Base-by-base conservation (phyloP, 257 asterid species). In the Lycium ferocissimum region DNA sequence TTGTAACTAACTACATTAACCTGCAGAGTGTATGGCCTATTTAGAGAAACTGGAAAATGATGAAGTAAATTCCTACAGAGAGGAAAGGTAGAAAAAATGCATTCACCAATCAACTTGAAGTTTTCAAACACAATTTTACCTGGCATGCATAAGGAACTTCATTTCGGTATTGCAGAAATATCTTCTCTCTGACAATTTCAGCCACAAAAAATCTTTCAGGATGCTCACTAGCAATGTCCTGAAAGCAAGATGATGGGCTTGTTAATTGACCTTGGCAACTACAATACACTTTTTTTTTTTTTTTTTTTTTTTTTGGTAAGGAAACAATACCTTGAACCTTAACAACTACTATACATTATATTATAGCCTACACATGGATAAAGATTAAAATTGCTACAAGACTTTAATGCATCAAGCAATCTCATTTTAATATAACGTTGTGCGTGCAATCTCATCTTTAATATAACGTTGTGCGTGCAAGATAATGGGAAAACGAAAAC, bases 121-220 rank as follows among this genome's bases (percentile, higher is more conserved):
- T 14, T 51, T 43, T 47, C 73, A 56, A 59, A 2, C 8, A 58
- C 37, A 57, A 22, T 37, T 81, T 83, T 86, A 95, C 99, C 98
- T 96, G 99, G 88, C 97, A 95, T n/a, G 99, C 98, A 85, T 96
- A 96, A 80, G 99, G 99, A 87, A 96, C 95, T 91, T 95, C 99
- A 76, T 94, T 91, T 45, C 96, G 92, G 85, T 91, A 96, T 89
- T 96, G 99, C 94, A 95, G 86, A 83, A 96, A 94, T 91, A 96
- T 95, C 90, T 96, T 95, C 86, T 96, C 99, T 87, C 98, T 90
- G 71, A 96, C 92, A 86, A 96, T 96, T 90, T 96, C 99, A 83
- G 93, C 94, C 79, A 96, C 97, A 76, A 96, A 96, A 92, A 96
- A 96, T 88, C 98, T 91, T 87, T 96, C 98, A 12, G 98, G 99